Percentiles rank a stretch among this genome's conserved stretches.
Conservation (phyloP, 176 grass and related monocot genomes). For the Lolium rigidum region DNA sequence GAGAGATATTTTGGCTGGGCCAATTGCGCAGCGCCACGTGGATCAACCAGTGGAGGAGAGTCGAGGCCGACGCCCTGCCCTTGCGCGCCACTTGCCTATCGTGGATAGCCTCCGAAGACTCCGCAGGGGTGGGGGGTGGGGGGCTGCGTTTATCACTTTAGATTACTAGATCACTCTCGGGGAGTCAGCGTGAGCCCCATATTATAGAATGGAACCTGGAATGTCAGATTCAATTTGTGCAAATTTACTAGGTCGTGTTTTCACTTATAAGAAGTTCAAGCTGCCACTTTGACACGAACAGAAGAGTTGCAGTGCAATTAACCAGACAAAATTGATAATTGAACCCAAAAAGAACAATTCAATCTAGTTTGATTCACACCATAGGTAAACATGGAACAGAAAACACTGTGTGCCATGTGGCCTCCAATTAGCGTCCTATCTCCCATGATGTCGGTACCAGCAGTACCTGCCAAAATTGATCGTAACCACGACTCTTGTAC, state of each 20-base stretch:
- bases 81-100: too few relatives aligned
- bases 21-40: too few relatives aligned
- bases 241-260: conserved; percentile 13
- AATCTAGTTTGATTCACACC: neutral
- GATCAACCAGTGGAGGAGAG: too few relatives aligned
- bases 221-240: neutral
- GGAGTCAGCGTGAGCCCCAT: neutral
- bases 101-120: too few relatives aligned
- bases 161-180: conserved; percentile 4
- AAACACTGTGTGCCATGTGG: neutral
- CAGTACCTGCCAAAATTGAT: neutral
- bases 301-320: neutral
- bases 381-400: neutral
- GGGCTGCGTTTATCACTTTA: too few relatives aligned
- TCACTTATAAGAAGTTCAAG: neutral
- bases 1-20: too few relatives aligned
- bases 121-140: too few relatives aligned
- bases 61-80: too few relatives aligned
- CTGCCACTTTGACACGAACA: conserved; percentile 6
- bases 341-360: neutral
- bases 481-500: neutral
- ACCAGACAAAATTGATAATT: conserved; percentile 1
- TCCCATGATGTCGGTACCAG: neutral
- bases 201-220: conserved; percentile 15
- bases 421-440: neutral